Base-by-base conservation (phyloP, 2,329 filamentous ascomycete genomes). In the Aspergillus texensis region DNA sequence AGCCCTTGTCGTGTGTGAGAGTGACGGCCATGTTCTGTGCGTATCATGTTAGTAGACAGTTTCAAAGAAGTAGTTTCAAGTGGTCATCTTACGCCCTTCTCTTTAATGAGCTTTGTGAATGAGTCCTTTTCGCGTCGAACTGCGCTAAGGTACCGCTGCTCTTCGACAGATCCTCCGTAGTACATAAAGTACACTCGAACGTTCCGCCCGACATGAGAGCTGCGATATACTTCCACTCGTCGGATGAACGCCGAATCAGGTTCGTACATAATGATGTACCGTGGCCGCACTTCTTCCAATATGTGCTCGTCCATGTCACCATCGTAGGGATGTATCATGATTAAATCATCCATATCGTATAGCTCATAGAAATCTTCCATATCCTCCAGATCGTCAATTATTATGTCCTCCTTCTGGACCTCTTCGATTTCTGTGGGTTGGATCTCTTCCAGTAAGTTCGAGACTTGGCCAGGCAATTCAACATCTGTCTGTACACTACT, bases 191-290 rank as follows among this genome's bases (percentile, higher is more conserved):
- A 99, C 0, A 97, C 94, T 50, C 93, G 88, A 48, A 98, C 92
- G 71, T 92, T 93, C 41, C 93, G 85, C 75, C 94, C 92, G 62
- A 89, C 91, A 79, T 99, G 95, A 11, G 94, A 97, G 58, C 93
- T 97, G 45, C 95, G 89, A 79, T 98, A 99, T 2, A 98, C 94
- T 76, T 99, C 95, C 24, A 99, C 91, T 43, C 94, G 86, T 16
- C 95, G 89, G 72, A 98, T 97, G 77, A 99, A 99, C 3, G 94
- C 89, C 3, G 94, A 89, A 68, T 98, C 93, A 1, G 95, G 94
- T 75, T 98, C 95, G 78, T 97, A 99, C 95, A 99, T 98, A 80
- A 99, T 91, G 63, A 99, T 93, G 77, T 97, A 97, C 64, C 92
- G 89, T 39, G 95, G 95, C 73, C 92, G 93, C 62, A 95, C 85